Percentiles rank a stretch among this genome's conserved stretches.
These are phyloP conservation scores for Byssochlamys sp. DNA, from an alignment of 2,329 filamentous ascomycete species.

Conservation along the genomic window DNA sequence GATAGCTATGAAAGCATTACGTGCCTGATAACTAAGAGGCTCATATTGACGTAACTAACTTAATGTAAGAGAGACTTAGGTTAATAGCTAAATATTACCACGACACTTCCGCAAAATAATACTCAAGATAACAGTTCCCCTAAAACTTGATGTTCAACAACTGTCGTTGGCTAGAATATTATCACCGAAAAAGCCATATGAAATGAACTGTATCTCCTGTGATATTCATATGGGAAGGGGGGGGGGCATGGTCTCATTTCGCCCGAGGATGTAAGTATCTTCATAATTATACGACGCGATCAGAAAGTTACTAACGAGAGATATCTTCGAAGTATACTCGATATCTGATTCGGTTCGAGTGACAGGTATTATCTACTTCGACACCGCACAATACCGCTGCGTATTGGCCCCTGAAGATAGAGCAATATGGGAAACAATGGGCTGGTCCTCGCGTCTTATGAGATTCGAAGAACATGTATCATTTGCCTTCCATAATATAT, in stretches of 20 bases:
- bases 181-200: constrained; percentile 21
- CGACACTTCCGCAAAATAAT: too few species aligned
- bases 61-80: too few species aligned
- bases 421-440: not conserved
- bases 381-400: not conserved
- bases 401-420: not conserved
- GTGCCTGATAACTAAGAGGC: too few species aligned
- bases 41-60: too few species aligned
- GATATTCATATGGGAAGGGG: not conserved
- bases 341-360: not conserved
- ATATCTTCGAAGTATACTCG: not conserved
- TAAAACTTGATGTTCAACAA: too few species aligned
- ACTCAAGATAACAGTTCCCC: too few species aligned
- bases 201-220: constrained; percentile 47
- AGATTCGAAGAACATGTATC: not conserved
- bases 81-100: too few species aligned
- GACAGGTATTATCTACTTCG: not conserved
- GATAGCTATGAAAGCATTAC: too few species aligned
- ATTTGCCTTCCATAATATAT: not conserved
- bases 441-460: not conserved
- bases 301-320: not conserved
- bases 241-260: not conserved
- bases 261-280: not conserved
- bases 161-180: too few species aligned
- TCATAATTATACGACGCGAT: not conserved